Base-by-base conservation (phyloP, 1,139 yeast species). In the Sugiyamaella japonica region DNA sequence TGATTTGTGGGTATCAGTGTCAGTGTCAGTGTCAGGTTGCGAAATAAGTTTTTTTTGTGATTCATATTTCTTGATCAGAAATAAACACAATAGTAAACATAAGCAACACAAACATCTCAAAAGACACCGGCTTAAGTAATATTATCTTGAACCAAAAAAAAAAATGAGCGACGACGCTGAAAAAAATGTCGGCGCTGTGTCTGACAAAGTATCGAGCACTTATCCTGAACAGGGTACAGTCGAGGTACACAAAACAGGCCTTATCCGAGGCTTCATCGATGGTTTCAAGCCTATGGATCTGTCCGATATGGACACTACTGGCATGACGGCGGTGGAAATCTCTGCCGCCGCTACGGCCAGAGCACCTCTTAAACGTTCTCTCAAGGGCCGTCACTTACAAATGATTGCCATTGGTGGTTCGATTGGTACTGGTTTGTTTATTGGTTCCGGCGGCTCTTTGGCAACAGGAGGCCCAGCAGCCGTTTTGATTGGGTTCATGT, bases 371-470 rank as follows among this genome's bases (percentile, higher is more conserved):
- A 66, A 67, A 34, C 66, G 79, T 54, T 69, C 70, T 4, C 72
- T 79, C 56, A 73, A 78, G 60, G 70, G 73, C 50, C 74, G 85
- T 53, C 87, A 82, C 61, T 51, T 60, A 75, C 80, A 83, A 63
- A 80, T 85, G 85, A 86, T 89, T 59, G 88, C 95, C 39, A 77
- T 89, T 50, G 96, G 95, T 15, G 88, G 95, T 20, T 85, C 91
- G 60, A 85, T 89, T 55, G 96, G 96, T 72, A 84, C 89, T 0
- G 89, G 89, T 42, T 72, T 84, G 59, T 82, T 84, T 61, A 84
- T 89, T 43, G 96, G 96, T 56, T 79, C 86, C 23, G 96, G 95
- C 48, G 73, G 76, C 15, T 81, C 90, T 1, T 74, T 88, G 61
- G 69, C 74, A 47, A 75, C 79, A 32, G 95, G 95, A 54, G 96